Percentiles rank a stretch among this genome's conserved stretches.
Conservation (phyloP, 768 basidiomycete genomes). For the Boletus reticuloceps region DNA sequence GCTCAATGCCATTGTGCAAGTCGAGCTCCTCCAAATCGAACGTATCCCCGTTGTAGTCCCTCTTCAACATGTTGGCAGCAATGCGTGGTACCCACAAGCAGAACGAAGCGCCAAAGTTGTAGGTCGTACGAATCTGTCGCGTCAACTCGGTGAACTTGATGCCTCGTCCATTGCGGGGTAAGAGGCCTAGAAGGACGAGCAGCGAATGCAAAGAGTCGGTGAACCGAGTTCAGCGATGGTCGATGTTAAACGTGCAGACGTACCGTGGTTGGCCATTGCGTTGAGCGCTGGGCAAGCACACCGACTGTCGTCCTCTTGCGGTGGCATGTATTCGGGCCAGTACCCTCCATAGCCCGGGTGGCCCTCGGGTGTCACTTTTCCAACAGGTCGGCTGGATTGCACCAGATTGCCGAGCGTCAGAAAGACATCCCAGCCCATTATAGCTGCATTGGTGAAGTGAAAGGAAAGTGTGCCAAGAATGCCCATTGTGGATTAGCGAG, state of each 20-base stretch:
- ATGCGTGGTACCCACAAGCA: slow-evolving; percentile 63
- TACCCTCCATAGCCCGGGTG: slow-evolving; percentile 57
- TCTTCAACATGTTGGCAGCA: slow-evolving; percentile 56
- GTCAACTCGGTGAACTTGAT: slow-evolving; percentile 57
- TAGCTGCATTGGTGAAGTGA: slow-evolving; percentile 1
- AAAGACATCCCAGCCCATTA: slow-evolving; percentile 21
- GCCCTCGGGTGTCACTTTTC: slow-evolving; percentile 54
- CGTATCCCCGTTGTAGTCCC: slow-evolving; percentile 51
- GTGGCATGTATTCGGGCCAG: slow-evolving; percentile 67
- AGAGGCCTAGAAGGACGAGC: slow-evolving; percentile 28
- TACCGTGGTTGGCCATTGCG: slow-evolving; percentile 83
- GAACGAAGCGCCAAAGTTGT: slow-evolving; percentile 70
- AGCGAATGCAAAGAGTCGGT: neutral
- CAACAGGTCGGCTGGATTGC: slow-evolving; percentile 31
- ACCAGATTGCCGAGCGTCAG: slow-evolving; percentile 21
- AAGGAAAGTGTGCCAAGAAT: slow-evolving; percentile 9
- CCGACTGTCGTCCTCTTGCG: slow-evolving; percentile 63
- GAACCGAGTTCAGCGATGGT: too few species aligned
- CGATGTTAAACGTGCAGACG: neutral
- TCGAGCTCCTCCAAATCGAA: slow-evolving; percentile 68
- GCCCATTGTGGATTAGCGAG: slow-evolving; percentile 7
- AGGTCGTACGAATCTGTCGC: slow-evolving; percentile 48
- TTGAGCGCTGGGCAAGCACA: slow-evolving; percentile 76
- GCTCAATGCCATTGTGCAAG: slow-evolving; percentile 61
- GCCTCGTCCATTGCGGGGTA: slow-evolving; percentile 65